Conservation (phyloP, 1,284 basidiomycete genomes). For the Pseudozyma hubeiensis region DNA sequence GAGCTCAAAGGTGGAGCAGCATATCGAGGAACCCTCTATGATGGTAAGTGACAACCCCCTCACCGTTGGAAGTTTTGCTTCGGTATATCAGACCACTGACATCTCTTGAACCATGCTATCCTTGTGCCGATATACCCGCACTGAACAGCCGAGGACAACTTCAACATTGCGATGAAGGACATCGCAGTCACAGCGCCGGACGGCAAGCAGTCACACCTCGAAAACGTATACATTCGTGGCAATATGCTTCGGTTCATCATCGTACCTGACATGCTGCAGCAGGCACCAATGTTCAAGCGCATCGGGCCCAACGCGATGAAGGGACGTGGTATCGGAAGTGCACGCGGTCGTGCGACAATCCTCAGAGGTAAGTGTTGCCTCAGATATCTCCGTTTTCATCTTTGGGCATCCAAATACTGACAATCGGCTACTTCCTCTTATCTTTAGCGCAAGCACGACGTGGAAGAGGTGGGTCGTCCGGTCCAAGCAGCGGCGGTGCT, state of each 20-base stretch:
- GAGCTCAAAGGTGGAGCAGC: slow-evolving; percentile 97
- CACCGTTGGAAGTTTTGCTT: background rate
- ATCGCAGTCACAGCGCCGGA: slow-evolving; percentile 98
- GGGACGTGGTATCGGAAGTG: slow-evolving; percentile 97
- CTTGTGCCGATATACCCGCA: background rate
- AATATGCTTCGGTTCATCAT: slow-evolving; percentile 94
- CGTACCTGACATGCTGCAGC: slow-evolving; percentile 98
- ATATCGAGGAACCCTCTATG: slow-evolving; percentile 95
- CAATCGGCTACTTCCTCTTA: background rate
- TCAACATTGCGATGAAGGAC: slow-evolving; percentile 95
- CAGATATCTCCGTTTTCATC: background rate
- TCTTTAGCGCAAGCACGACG: slow-evolving; percentile 51
- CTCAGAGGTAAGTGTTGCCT: slow-evolving; percentile 75
- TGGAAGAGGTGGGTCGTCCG: slow-evolving; percentile 40
- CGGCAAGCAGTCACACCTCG: slow-evolving; percentile 97
- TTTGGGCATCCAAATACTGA: background rate
- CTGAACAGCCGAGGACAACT: slow-evolving; percentile 89
- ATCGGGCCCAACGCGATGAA: slow-evolving; percentile 98
- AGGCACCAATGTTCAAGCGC: slow-evolving; percentile 99
- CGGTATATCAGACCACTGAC: background rate
- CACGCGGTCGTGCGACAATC: slow-evolving; percentile 94
- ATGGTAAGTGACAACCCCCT: slow-evolving; percentile 69
- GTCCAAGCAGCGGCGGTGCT: slow-evolving; percentile 8
- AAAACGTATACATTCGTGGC: slow-evolving; percentile 98
- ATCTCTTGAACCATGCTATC: background rate